Conservation (phyloP, 495 filamentous ascomycete species). For the Penicillium lagena region DNA sequence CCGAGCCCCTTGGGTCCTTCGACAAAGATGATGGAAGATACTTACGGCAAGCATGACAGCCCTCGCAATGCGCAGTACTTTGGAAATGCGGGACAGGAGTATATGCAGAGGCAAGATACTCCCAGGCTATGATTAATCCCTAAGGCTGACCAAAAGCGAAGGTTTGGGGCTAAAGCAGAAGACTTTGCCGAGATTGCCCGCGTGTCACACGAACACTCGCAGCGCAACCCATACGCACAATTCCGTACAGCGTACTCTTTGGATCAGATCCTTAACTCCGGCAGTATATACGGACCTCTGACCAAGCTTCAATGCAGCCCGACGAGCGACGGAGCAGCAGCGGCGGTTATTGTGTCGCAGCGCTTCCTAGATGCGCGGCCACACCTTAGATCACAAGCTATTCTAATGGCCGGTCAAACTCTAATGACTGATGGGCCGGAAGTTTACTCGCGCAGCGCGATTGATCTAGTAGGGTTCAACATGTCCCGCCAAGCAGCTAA, state of each 20-base stretch:
- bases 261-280: slow-evolving; percentile 71
- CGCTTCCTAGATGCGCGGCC: slow-evolving; percentile 79
- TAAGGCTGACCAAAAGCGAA: too few relatives aligned
- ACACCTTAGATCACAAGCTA: slow-evolving; percentile 70
- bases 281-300: slow-evolving; percentile 76
- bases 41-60: slow-evolving; percentile 71
- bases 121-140: too few relatives aligned
- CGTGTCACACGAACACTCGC: slow-evolving; percentile 85
- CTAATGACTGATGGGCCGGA: slow-evolving; percentile 70
- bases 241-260: slow-evolving; percentile 88
- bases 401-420: slow-evolving; percentile 82
- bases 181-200: slow-evolving; percentile 97
- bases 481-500: slow-evolving; percentile 70
- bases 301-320: slow-evolving; percentile 78
- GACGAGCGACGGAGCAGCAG: slow-evolving; percentile 86
- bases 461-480: slow-evolving; percentile 81
- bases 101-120: slow-evolving; percentile 86
- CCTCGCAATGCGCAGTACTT: slow-evolving; percentile 90
- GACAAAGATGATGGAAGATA: slow-evolving; percentile 72
- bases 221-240: slow-evolving; percentile 93
- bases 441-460: slow-evolving; percentile 69
- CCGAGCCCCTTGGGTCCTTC: slow-evolving; percentile 67
- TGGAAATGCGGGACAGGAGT: slow-evolving; percentile 89
- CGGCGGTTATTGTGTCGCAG: slow-evolving; percentile 84
- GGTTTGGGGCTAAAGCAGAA: slow-evolving; percentile 50